Evolutionary conservation across 495 filamentous ascomycete genomes (phyloP).

Genomic region (Annulohypoxylon nitens): DNA sequence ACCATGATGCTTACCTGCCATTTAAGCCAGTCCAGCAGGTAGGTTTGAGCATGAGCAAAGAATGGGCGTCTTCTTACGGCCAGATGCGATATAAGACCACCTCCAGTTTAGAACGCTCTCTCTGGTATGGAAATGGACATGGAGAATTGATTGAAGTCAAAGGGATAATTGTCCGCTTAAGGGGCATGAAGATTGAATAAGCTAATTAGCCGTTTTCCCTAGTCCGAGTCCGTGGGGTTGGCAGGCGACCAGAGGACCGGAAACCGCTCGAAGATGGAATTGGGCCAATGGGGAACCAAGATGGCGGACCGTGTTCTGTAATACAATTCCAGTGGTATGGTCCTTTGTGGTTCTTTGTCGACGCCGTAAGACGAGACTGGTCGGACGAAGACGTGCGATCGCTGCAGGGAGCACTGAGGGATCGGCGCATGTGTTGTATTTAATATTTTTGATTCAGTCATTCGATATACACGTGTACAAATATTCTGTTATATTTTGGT

Average conservation of each 20-base stretch:
- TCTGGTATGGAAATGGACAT: background rate
- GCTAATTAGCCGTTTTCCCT: slow-evolving; percentile 1
- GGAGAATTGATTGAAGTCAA: background rate
- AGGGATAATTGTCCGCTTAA: background rate
- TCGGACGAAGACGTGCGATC: slow-evolving; percentile 9
- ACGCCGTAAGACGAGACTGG: slow-evolving; percentile 22
- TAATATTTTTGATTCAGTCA: slow-evolving; percentile 23
- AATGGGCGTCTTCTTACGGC: too few species aligned
- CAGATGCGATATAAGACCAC: too few species aligned
- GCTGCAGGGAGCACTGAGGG: slow-evolving; percentile 18
- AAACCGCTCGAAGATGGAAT: slow-evolving; percentile 8
- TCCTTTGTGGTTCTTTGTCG: slow-evolving; percentile 10
- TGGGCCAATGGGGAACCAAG: slow-evolving; percentile 27
- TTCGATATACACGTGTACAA: slow-evolving; percentile 24
- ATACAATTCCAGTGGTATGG: slow-evolving; percentile 25
- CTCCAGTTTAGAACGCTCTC: background rate
- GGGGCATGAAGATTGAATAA: slow-evolving; percentile 7
- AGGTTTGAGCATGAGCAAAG: too few species aligned
- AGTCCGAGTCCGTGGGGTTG: slow-evolving; percentile 7
- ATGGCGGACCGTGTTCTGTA: slow-evolving; percentile 36
- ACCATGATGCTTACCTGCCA: too few species aligned
- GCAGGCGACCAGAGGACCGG: background rate
- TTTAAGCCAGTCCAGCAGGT: too few species aligned
- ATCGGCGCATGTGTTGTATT: slow-evolving; percentile 31
- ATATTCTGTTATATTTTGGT: background rate